Base-by-base conservation (phyloP, 495 filamentous ascomycete genomes). In the Cetradonia linearis region DNA sequence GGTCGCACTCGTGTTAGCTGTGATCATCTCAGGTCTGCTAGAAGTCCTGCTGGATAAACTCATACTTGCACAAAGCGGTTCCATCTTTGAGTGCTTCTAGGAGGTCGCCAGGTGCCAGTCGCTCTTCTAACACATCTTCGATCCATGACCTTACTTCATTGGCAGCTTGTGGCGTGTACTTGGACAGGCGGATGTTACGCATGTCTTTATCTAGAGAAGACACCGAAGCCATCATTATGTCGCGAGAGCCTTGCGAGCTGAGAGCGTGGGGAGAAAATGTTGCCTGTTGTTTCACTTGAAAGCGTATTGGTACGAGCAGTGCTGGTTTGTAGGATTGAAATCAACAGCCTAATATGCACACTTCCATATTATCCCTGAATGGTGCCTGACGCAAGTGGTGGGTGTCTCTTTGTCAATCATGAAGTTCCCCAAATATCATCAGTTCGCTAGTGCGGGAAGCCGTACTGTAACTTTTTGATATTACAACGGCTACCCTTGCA, bases 171-270 rank as follows among this genome's bases (percentile, higher is more conserved):
- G 91, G 88, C 27, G 93, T 97, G 77, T 96, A 97, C 74, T 92
- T 91, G 42, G 88, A 87, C 68, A 96, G 74, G 71, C 94, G 92
- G 76, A 96, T 70, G 70, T 85, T 91, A 76, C 87, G 87, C 83
- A 99, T 79, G 78, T 99, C 94, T 71, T 90, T 91, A 69, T 99
- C 94, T 37, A 99, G 75, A 60, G 90, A 95, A 49, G 89, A 80
- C 10, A 97, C 94, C 40, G 94, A 96, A 63, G 94, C 91, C 93
- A 97, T 97, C 63, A 56, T 70, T 20, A 20, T 14, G 14, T 23
- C 3, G 13, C 23, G 20, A 16, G 7, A 44, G 28, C 20, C 20
- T 38, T 20, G 56, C 2, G 49, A 20, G 4, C 18, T 37, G 5
- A 23, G 37, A 27, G 25, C n/a, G n/a, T n/a, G n/a, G 18, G 18